Evolutionary conservation across 1,284 basidiomycete species (phyloP).

Genomic region (Boletus mariae): DNA sequence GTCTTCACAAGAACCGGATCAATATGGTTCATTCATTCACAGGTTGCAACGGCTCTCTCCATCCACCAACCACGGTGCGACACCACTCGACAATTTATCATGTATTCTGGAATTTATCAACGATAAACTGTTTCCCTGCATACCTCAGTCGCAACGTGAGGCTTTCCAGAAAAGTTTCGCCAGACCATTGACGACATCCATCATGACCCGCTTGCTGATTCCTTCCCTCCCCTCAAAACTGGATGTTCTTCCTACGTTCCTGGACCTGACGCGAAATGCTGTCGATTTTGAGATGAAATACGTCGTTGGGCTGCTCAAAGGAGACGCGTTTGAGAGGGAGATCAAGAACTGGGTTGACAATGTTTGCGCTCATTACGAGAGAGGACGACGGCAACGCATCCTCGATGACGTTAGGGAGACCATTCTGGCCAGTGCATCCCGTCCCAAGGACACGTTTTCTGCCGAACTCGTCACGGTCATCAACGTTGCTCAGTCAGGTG

Average conservation of each 20-base stretch:
- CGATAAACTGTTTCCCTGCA: constrained; percentile 47
- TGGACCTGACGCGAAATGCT: constrained; percentile 52
- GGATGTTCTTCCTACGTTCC: constrained; percentile 53
- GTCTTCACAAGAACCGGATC: constrained; percentile 36
- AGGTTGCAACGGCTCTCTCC: constrained; percentile 46
- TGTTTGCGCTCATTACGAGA: constrained; percentile 69
- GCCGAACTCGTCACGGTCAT: constrained; percentile 31
- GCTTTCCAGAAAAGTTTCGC: constrained; percentile 51
- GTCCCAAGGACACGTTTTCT: constrained; percentile 32
- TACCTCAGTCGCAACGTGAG: constrained; percentile 46
- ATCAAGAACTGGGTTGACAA: constrained; percentile 61
- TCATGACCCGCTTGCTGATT: constrained; percentile 64
- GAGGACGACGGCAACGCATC: constrained; percentile 58
- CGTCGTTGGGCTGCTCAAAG: constrained; percentile 48
- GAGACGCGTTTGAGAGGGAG: constrained; percentile 45
- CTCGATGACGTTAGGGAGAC: constrained; percentile 54
- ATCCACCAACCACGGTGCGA: constrained; percentile 40
- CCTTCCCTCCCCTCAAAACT: constrained; percentile 65
- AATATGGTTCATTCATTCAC: constrained; percentile 25
- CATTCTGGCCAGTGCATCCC: constrained; percentile 36
- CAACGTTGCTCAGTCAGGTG: background rate
- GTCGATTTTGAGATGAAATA: constrained; percentile 61
- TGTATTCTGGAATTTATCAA: constrained; percentile 54
- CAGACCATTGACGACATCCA: constrained; percentile 52
- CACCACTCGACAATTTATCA: constrained; percentile 49